Base-by-base conservation (phyloP, 2,329 filamentous ascomycete species). In the Neurospora crassa region DNA sequence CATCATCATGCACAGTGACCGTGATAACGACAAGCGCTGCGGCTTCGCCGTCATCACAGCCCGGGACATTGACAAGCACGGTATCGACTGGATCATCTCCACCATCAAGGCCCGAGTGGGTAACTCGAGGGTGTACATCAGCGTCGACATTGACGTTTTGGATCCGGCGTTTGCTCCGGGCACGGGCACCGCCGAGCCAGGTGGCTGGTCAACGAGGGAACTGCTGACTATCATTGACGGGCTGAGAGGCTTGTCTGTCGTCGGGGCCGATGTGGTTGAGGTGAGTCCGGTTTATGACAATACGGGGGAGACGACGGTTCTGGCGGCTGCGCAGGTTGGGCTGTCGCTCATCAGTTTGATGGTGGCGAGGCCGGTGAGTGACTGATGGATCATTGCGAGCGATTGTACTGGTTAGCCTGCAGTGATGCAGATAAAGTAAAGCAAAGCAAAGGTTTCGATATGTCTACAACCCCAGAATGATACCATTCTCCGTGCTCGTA, bases 201-300 rank as follows among this genome's bases (percentile, higher is more conserved):
- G 92, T 69, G 92, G 92, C 20, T 95, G 92, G 92, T 92, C 91
- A 2, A 92, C 89, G 5, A 85, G 92, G 43, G 92, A 95, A 80
- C 82, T 96, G 72, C 90, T 94, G 73, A 84, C 89, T 2, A 90
- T 95, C 70, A 80, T 95, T 73, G 86, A 92, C 29, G 91, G 91
- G 0, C 86, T 95, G 14, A 89, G 91, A 76, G 87, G 84, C 0
- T 79, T 95, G 77, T 91, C 93, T 74, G 83, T 95, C 6, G 88
- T 95, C 0, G 92, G 91, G 1, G 92, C 90, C 5, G 53, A 63
- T 63, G 53, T 63, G 29, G 92, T 95, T 3, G 92, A 95, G 81
- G 92, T 95, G 6, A 87, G 90, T 1, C 92, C 92, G 0, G 88
- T 88, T 4, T 95, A 94, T 79, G 92, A 95, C 81, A 90, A 90